Conservation (phyloP, 192 early-diverging fungal species). For the Mortierella hygrophila region DNA sequence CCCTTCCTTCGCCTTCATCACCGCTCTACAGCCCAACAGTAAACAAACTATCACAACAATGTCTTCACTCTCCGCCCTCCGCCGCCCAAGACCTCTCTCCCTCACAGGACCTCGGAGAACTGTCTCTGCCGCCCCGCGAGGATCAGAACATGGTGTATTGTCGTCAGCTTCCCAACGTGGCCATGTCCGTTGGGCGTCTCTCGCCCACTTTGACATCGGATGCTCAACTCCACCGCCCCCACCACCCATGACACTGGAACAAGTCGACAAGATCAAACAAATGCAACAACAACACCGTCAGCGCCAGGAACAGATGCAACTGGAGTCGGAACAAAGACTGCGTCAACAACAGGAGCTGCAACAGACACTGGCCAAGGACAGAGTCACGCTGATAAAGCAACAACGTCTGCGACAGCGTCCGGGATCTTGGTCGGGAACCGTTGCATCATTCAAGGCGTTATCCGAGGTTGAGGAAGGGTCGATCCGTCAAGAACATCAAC, state of each 20-base stretch:
- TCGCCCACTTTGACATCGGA: neutral
- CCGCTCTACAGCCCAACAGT: neutral
- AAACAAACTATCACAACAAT: neutral
- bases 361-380: constrained; percentile 10
- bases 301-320: neutral
- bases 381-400: neutral
- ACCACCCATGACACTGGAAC: constrained; percentile 10
- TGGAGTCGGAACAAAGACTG: constrained; percentile 13
- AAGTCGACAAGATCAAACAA: neutral
- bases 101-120: neutral
- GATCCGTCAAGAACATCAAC: neutral
- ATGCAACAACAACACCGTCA: constrained; percentile 11
- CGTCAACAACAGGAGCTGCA: constrained; percentile 28
- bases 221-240: constrained; percentile 5
- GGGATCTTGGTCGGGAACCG: neutral
- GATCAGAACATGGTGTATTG: neutral
- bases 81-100: constrained; percentile 34
- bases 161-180: neutral
- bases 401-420: neutral
- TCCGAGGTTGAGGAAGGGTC: neutral
- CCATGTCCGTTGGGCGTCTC: constrained; percentile 21
- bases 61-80: constrained; percentile 25
- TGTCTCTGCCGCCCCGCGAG: neutral
- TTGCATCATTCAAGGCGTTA: neutral
- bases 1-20: neutral